Evolutionary conservation across 768 basidiomycete genomes (phyloP).

Genomic region (Rhizopogon vesiculosus): DNA sequence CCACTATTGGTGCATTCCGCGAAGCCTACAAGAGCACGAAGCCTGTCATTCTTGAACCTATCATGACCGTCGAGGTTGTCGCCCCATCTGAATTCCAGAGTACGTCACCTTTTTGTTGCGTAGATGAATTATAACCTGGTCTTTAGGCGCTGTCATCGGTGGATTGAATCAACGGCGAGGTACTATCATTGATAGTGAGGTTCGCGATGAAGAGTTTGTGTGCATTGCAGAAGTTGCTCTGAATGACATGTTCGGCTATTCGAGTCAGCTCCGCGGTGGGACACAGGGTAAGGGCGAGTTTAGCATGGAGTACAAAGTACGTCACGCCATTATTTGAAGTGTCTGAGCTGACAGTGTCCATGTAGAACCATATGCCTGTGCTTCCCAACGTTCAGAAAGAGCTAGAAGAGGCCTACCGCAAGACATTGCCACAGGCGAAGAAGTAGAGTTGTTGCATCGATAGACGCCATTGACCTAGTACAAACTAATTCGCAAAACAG

Average conservation of each 20-base stretch:
- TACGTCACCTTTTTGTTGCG: slow-evolving; percentile 21
- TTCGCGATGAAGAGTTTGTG: slow-evolving; percentile 96
- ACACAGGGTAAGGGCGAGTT: slow-evolving; percentile 97
- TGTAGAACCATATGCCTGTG: slow-evolving; percentile 75
- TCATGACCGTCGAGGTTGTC: slow-evolving; percentile 97
- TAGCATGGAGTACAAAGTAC: slow-evolving; percentile 74
- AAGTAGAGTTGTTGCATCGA: slow-evolving; percentile 42
- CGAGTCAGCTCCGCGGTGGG: slow-evolving; percentile 84
- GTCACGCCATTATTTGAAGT: slow-evolving; percentile 11
- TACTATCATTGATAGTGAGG: slow-evolving; percentile 92
- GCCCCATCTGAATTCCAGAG: slow-evolving; percentile 96
- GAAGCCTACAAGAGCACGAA: slow-evolving; percentile 77
- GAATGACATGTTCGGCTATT: slow-evolving; percentile 99
- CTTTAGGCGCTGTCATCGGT: slow-evolving; percentile 80
- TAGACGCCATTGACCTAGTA: not conserved
- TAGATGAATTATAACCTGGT: not conserved
- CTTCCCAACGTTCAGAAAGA: slow-evolving; percentile 85
- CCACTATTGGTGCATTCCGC: slow-evolving; percentile 88
- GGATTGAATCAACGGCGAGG: slow-evolving; percentile 90
- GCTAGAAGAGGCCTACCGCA: slow-evolving; percentile 81
- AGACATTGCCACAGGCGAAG: slow-evolving; percentile 65
- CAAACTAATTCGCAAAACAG: too few relatives aligned
- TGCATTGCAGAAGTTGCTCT: slow-evolving; percentile 86
- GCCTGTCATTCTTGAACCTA: slow-evolving; percentile 90
- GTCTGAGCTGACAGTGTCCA: not conserved